Evolutionary conservation across 2,329 filamentous ascomycete genomes (phyloP), one percentile per base, ranked within the genome.

Genomic region (Stromatinia cepivora): DNA sequence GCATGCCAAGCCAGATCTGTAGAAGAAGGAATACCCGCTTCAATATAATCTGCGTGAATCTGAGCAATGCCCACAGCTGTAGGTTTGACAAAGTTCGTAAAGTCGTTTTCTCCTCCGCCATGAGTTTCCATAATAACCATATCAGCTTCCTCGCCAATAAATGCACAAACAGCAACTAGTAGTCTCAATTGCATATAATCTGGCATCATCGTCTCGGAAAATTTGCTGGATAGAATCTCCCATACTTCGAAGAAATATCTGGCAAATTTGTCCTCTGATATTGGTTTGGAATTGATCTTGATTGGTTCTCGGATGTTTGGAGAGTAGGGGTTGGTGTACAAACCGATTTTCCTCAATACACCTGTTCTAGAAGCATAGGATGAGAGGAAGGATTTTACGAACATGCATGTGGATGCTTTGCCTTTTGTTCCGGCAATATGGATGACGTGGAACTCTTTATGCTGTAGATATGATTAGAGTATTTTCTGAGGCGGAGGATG

Each of bases 341-440:
- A 82, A n/a, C 88, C 89, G 45, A 85, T 83, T 13, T 68, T 73
- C 28, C 39, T 58, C 20, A 64, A 57, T 31, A 75, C 70, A 2
- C 75, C 72, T 17, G 73, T 75, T 10, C 54, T 53, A 0, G 69
- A 34, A 31, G 81, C 81, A 74, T 87, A 84, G 66, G 81, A 81
- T 36, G 81, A 79, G 58, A 92, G 84, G 71, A 91, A 86, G 11
- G 85, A 85, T 71, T 87, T 83, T 70, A 85, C 82, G 72, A 89
- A 91, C 54, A 88, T 88, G 75, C 88, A 92, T 3, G 88, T 90
- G 74, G 85, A 89, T 42, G 89, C 90, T 77, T 92, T 92, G 8
- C 90, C 90, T 77, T 92, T 92, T 25, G 88, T 92, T 22, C 90
- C 90, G 25, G 88, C 85, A 45, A 92, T 84, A 78, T 91, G 89